phyloP scores from a whole-genome alignment of 441 rosid species.

The Kokia cookei region DNA sequence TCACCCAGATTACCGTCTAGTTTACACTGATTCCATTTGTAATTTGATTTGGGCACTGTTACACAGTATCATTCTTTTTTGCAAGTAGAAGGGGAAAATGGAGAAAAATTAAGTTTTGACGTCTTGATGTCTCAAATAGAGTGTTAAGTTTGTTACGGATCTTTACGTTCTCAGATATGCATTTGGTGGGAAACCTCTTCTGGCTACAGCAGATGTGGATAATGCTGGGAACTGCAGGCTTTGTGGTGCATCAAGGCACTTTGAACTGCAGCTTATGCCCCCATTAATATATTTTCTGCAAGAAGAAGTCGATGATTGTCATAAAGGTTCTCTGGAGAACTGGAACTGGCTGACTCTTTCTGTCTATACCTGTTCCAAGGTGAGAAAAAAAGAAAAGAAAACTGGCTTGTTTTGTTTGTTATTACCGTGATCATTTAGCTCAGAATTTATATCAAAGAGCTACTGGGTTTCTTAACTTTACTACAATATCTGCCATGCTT shows the following conservation, averaged over 20 bases:
- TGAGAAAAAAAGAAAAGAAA: conserved; percentile 2
- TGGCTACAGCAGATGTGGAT: conserved; percentile 36
- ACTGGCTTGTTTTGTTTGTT: not conserved
- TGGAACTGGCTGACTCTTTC: conserved; percentile 91
- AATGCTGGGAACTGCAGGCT: conserved; percentile 43
- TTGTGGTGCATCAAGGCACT: conserved; percentile 58
- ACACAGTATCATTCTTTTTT: not conserved
- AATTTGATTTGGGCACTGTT: not conserved
- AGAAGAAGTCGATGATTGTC: conserved; percentile 47
- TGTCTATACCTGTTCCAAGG: conserved; percentile 78
- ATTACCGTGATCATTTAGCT: not conserved
- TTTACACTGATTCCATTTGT: not conserved
- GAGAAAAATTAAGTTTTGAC: not conserved
- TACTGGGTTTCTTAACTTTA: not conserved
- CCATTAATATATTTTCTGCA: conserved; percentile 70
- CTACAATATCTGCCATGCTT: not conserved
- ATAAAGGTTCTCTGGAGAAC: conserved; percentile 42
- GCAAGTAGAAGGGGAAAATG: not conserved
- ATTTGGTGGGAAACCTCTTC: conserved; percentile 62
- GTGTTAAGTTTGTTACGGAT: not conserved
- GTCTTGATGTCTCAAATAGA: not conserved
- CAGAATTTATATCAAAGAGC: not conserved
- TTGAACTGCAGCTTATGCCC: conserved; percentile 90
- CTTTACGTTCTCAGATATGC: conserved; percentile 41
- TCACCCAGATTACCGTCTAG: not conserved